phyloP scores from a whole-genome alignment of 2,329 filamentous ascomycete species.

The Blumeriella jaapii region DNA sequence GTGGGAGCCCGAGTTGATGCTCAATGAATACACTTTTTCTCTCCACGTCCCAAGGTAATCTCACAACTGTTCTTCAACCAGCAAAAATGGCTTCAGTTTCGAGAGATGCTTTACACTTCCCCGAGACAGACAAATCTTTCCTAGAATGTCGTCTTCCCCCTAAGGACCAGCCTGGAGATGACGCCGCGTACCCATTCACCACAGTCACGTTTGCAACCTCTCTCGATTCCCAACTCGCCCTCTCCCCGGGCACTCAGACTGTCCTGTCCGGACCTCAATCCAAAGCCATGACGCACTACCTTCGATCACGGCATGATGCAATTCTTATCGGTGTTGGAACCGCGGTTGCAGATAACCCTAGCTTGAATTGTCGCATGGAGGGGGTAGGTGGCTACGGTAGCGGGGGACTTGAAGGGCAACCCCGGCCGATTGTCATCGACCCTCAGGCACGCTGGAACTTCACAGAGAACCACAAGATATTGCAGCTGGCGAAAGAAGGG shows the following conservation, averaged over 20 bases:
- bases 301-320: constrained; percentile 71
- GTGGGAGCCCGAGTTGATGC: not conserved
- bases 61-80: not conserved
- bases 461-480: constrained; percentile 9
- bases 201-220: constrained; percentile 70
- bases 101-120: constrained; percentile 3
- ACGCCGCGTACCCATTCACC: constrained; percentile 3
- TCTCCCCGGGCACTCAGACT: constrained; percentile 59
- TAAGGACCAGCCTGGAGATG: not conserved
- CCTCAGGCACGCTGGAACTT: constrained; percentile 60
- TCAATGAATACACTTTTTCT: too few relatives aligned
- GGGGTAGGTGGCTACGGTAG: constrained; percentile 26
- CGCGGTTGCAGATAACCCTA: constrained; percentile 73
- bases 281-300: constrained; percentile 87
- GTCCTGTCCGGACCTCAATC: constrained; percentile 70
- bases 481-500: constrained; percentile 9
- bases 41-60: too few relatives aligned
- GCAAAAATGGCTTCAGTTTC: constrained; percentile 1
- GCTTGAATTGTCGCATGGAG: constrained; percentile 57
- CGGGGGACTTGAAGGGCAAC: constrained; percentile 46
- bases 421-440: constrained; percentile 73
- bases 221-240: constrained; percentile 55
- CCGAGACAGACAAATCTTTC: constrained; percentile 1
- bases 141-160: constrained; percentile 5
- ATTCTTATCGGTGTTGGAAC: constrained; percentile 82